Conservation (phyloP, 495 filamentous ascomycete species). For the Penicillium cinerascens region DNA sequence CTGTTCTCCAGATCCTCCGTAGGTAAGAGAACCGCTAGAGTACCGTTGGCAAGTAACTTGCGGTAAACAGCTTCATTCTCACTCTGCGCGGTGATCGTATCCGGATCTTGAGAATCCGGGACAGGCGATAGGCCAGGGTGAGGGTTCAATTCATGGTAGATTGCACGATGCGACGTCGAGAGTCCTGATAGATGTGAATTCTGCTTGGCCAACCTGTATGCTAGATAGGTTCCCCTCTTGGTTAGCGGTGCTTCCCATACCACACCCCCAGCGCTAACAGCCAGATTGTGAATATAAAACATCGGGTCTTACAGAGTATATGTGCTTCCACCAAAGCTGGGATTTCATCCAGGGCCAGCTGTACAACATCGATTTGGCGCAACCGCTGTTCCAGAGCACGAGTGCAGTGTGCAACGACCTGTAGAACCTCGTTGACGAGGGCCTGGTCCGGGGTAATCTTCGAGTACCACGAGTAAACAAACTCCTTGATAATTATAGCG, state of each 20-base stretch:
- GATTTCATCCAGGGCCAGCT: slow-evolving; percentile 82
- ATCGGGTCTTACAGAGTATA: slow-evolving; percentile 62
- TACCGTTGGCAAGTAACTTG: slow-evolving; percentile 72
- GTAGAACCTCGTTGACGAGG: slow-evolving; percentile 81
- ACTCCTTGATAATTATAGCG: slow-evolving; percentile 81
- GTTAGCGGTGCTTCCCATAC: slow-evolving; percentile 3
- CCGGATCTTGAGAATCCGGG: slow-evolving; percentile 51
- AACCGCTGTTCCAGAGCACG: slow-evolving; percentile 80
- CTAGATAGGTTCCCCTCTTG: slow-evolving; percentile 18
- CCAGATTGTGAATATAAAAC: slow-evolving; percentile 5
- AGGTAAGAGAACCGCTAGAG: slow-evolving; percentile 78
- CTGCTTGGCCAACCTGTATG: slow-evolving; percentile 55
- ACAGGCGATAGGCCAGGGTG: slow-evolving; percentile 76
- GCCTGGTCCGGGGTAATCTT: slow-evolving; percentile 86
- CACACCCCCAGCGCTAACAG: neutral
- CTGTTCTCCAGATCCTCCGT: slow-evolving; percentile 88
- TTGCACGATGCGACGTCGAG: slow-evolving; percentile 46
- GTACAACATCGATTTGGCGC: slow-evolving; percentile 75
- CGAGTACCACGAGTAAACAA: slow-evolving; percentile 87
- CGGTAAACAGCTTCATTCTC: slow-evolving; percentile 78
- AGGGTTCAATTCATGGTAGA: slow-evolving; percentile 82
- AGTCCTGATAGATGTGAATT: slow-evolving; percentile 43
- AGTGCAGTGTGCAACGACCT: slow-evolving; percentile 86
- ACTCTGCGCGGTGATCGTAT: slow-evolving; percentile 54
- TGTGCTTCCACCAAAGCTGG: slow-evolving; percentile 79